These are phyloP conservation scores for Yamadazyma endophytica DNA, from an alignment of 805 yeast species.

Conservation along the genomic window DNA sequence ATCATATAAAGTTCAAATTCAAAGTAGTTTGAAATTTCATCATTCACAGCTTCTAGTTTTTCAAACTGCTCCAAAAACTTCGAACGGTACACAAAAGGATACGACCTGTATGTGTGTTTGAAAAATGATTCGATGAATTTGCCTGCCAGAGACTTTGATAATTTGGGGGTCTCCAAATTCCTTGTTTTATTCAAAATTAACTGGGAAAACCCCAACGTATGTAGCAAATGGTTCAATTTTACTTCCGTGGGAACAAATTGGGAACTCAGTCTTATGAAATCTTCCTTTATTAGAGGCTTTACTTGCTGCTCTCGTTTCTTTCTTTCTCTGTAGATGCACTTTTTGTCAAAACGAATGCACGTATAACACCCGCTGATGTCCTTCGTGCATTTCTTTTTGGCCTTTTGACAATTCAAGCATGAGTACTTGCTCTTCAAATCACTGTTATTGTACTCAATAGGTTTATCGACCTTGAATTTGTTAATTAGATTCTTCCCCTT, in stretches of 20 bases:
- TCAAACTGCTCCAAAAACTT: conserved; percentile 29
- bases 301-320: too few relatives aligned
- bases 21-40: conserved; percentile 25
- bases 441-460: conserved; percentile 1
- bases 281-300: too few relatives aligned
- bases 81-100: conserved; percentile 40
- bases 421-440: conserved; percentile 1
- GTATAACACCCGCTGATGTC: conserved; percentile 6
- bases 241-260: conserved; percentile 11
- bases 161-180: conserved; percentile 5
- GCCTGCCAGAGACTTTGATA: conserved; percentile 26
- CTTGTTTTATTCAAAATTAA: conserved; percentile 11
- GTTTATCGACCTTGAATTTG: conserved; percentile 3
- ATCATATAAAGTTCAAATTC: conserved; percentile 51
- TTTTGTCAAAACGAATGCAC: conserved; percentile 1
- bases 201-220: conserved; percentile 14
- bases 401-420: conserved; percentile 3
- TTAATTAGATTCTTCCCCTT: conserved; percentile 1
- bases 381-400: conserved; percentile 5
- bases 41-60: conserved; percentile 17
- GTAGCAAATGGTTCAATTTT: conserved; percentile 9
- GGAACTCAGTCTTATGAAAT: neutral
- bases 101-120: conserved; percentile 40
- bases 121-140: conserved; percentile 42
- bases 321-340: conserved; percentile 2